Evolutionary conservation across 1,139 yeast genomes (phyloP), one percentile per base, ranked within the genome.

Genomic region (Groenewaldozyma sp.): DNA sequence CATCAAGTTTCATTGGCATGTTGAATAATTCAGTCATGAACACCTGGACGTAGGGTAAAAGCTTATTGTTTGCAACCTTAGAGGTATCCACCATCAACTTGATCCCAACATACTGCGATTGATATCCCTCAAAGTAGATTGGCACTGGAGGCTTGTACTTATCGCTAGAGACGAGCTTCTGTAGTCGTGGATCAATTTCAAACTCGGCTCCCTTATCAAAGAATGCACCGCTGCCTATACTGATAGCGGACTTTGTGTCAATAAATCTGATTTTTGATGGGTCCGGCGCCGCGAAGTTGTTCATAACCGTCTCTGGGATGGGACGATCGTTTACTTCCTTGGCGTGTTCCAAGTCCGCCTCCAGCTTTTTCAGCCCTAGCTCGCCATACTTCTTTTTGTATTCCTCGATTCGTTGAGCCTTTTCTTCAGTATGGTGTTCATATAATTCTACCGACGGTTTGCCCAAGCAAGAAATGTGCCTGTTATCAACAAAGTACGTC

Each of bases 21-120:
- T 84, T 65, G 52, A 86, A 83, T 37, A 86, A 69, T 33, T 71
- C 74, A 41, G 76, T 76, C 43, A 87, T 66, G 6, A 88, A 62
- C 6, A 63, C 55, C 16, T 79, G 76, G 49, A 83, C 67, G 45
- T 82, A 81, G 6, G 86, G 80, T 39, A 87, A 65, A 21, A 80
- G 63, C 1, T 64, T 59, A 28, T 72, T 68, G 26, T 78, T 76
- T 3, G 87, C 67, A n/a, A 61, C 67, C 6, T 73, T 65, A 0
- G 94, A 73, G 1, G 93, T 77, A 53, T 82, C 63, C 16, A 39
- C 32, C 14, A 13, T 13, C 27, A 86, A 57, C 45, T 77, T 73
- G 18, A 86, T 68, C n/a, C 82, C 76, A 19, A 84, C 75, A 58
- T 91, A 91, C 53, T 82, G 78, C 1, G 96, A 83, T 41, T 77